These are phyloP conservation scores for Leccinum fallax DNA, from an alignment of 1,284 basidiomycete genomes.

Conservation along the genomic window DNA sequence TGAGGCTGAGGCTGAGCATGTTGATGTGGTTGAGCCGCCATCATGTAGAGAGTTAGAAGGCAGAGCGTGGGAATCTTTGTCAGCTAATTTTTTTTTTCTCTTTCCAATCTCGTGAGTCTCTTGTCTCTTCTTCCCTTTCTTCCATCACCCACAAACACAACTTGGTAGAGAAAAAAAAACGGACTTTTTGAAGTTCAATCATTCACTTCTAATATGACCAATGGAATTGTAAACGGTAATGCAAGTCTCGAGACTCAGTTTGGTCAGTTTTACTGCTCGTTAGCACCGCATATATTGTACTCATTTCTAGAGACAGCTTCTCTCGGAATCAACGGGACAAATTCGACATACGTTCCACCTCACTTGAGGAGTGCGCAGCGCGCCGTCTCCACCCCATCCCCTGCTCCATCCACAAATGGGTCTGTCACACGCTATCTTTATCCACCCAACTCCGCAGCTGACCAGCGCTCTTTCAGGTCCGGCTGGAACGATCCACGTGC, in stretches of 20 bases:
- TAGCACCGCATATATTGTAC: slow-evolving; percentile 27
- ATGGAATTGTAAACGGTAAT: slow-evolving; percentile 82
- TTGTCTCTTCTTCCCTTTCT: slow-evolving; percentile 28
- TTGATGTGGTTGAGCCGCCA: slow-evolving; percentile 34
- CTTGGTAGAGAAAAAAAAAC: slow-evolving; percentile 25
- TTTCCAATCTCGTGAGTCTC: slow-evolving; percentile 8
- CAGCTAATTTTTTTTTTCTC: slow-evolving; percentile 20
- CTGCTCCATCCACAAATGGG: slow-evolving; percentile 50
- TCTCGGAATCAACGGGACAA: slow-evolving; percentile 70
- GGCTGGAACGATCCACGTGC: slow-evolving; percentile 75
- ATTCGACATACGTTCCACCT: slow-evolving; percentile 92
- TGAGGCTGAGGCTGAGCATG: slow-evolving; percentile 8
- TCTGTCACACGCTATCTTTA: slow-evolving; percentile 35
- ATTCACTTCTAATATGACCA: slow-evolving; percentile 71
- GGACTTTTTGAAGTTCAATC: slow-evolving; percentile 31
- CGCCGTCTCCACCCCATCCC: slow-evolving; percentile 61
- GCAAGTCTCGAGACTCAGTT: slow-evolving; percentile 82
- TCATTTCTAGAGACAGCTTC: slow-evolving; percentile 43
- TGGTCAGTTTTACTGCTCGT: slow-evolving; percentile 50
- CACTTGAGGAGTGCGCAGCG: slow-evolving; percentile 84
- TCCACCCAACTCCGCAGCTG: slow-evolving; percentile 13
- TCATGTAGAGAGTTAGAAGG: slow-evolving; percentile 15
- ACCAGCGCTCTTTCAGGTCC: slow-evolving; percentile 47
- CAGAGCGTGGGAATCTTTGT: neutral
- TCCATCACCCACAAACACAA: slow-evolving; percentile 28